Conservation (phyloP, 2,329 filamentous ascomycete genomes). For the Cordyceps tenuipes region DNA sequence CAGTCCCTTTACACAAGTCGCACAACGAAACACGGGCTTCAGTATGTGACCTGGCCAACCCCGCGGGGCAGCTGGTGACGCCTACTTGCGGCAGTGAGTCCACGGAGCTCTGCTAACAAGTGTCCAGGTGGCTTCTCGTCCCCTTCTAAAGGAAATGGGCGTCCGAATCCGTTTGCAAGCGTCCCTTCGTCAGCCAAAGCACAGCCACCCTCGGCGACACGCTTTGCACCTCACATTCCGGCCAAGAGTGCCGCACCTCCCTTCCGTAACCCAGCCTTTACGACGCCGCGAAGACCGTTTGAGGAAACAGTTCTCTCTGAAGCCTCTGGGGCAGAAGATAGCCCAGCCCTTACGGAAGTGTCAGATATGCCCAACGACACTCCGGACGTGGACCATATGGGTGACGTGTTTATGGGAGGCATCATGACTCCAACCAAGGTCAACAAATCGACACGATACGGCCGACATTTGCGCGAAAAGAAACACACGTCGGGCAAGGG, state of each 20-base stretch:
- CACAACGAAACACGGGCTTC: conserved; percentile 31
- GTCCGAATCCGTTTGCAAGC: conserved; percentile 29
- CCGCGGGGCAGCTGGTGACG: not conserved
- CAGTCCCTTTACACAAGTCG: conserved; percentile 52
- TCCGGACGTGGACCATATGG: conserved; percentile 40
- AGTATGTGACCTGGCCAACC: conserved; percentile 26
- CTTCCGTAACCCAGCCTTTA: conserved; percentile 58
- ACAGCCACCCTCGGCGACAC: conserved; percentile 33
- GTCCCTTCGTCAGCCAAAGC: conserved; percentile 33
- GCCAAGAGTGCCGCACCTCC: conserved; percentile 37
- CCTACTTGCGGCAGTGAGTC: not conserved
- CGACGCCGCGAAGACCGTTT: conserved; percentile 50
- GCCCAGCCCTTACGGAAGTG: conserved; percentile 49
- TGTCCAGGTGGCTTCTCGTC: conserved; percentile 24
- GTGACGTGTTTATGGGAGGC: conserved; percentile 31
- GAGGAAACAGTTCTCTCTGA: conserved; percentile 48
- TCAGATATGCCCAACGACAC: conserved; percentile 46
- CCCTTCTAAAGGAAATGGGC: conserved; percentile 26
- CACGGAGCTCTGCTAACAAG: conserved; percentile 16
- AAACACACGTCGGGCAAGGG: conserved; percentile 49
- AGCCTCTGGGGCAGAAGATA: conserved; percentile 50
- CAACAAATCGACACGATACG: conserved; percentile 38
- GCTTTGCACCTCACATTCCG: conserved; percentile 37
- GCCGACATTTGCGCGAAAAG: conserved; percentile 31
- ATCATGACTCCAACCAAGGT: conserved; percentile 39